Evolutionary conservation across 345 rosid genomes (phyloP).

Genomic region (Aquilaria sinensis): DNA sequence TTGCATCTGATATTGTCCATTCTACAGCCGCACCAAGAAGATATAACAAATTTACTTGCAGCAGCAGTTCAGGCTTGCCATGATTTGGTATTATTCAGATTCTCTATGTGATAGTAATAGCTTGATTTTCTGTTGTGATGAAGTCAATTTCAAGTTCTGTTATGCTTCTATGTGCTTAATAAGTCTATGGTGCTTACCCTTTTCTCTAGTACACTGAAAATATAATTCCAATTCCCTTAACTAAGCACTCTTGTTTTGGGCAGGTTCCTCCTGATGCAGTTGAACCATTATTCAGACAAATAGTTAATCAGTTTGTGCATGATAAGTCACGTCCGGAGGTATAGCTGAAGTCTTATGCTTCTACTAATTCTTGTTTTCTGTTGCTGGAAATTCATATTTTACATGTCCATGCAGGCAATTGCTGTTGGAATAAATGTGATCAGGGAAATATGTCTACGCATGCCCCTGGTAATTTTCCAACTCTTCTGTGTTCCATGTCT

Average conservation of each 20-base stretch:
- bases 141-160: too few relatives aligned
- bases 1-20: too few relatives aligned
- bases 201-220: not conserved
- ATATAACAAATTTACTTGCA: constrained; percentile 86
- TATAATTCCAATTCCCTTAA: constrained; percentile 1
- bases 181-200: too few relatives aligned
- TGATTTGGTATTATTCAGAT: constrained; percentile 63
- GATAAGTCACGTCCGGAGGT: constrained; percentile 95
- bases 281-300: constrained; percentile 87
- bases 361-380: not conserved
- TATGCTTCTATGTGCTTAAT: too few relatives aligned
- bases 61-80: constrained; percentile 98
- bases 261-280: constrained; percentile 99
- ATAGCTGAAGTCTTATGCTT: constrained; percentile 9
- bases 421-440: constrained; percentile 88
- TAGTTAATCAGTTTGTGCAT: constrained; percentile 90
- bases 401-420: constrained; percentile 48
- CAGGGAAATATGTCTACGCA: constrained; percentile 91
- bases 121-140: constrained; percentile 5
- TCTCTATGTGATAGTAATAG: constrained; percentile 4
- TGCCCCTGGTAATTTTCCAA: constrained; percentile 62
- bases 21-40: constrained; percentile 89
- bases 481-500: constrained; percentile 3
- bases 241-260: constrained; percentile 12
- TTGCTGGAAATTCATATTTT: not conserved